These are phyloP conservation scores for Gentiana macrophylla DNA, from an alignment of 257 asterid species.

Conservation along the genomic window DNA sequence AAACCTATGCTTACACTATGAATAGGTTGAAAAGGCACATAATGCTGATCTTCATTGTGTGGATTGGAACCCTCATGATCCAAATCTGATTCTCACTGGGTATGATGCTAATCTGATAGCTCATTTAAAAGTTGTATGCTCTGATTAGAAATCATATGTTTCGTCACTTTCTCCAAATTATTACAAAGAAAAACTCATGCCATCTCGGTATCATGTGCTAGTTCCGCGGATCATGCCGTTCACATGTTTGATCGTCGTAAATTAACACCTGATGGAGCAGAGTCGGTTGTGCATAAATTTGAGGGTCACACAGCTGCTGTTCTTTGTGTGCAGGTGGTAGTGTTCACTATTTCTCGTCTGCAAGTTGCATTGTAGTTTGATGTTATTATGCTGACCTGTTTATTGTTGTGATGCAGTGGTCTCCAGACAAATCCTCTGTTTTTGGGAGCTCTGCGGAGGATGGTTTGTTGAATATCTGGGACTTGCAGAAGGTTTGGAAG, in stretches of 20 bases:
- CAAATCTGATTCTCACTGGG: slow-evolving; percentile 89
- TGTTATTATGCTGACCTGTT: slow-evolving; percentile 3
- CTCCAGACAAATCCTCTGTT: slow-evolving; percentile 78
- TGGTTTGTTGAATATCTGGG: slow-evolving; percentile 90
- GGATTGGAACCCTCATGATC: slow-evolving; percentile 93
- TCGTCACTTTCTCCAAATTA: neutral
- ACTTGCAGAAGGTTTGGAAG: slow-evolving; percentile 62
- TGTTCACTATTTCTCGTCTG: neutral
- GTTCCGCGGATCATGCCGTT: slow-evolving; percentile 91
- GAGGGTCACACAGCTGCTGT: slow-evolving; percentile 87
- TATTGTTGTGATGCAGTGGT: slow-evolving; percentile 54
- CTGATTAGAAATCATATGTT: too few relatives aligned
- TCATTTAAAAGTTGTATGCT: neutral
- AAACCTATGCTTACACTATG: neutral
- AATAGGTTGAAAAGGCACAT: slow-evolving; percentile 93
- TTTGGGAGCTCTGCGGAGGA: slow-evolving; percentile 98
- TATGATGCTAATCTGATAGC: slow-evolving; percentile 13
- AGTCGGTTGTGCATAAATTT: slow-evolving; percentile 67
- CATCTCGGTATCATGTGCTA: slow-evolving; percentile 9
- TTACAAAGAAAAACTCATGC: too few relatives aligned
- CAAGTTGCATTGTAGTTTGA: too few relatives aligned
- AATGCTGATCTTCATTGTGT: slow-evolving; percentile 96
- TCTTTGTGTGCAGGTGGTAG: slow-evolving; percentile 84
- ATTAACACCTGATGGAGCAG: slow-evolving; percentile 59
- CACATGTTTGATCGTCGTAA: slow-evolving; percentile 94